Conservation (phyloP, 2,329 filamentous ascomycete species). For the Fusarium sp. region DNA sequence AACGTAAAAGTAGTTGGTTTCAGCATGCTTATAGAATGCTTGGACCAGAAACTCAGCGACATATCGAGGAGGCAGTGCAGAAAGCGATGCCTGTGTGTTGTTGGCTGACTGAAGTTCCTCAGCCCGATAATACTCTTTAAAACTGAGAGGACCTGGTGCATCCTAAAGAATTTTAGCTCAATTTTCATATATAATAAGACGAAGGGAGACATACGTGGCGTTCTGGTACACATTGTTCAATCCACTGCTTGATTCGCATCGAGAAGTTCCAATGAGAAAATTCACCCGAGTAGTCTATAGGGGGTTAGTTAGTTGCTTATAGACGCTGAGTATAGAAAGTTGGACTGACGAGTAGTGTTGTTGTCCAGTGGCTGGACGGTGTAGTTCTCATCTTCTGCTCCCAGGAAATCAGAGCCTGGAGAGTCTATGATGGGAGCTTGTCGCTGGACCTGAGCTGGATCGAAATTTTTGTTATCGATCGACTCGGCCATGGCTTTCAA, state of each 20-base stretch:
- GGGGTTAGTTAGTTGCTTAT: slow-evolving; percentile 16
- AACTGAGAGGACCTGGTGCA: slow-evolving; percentile 44
- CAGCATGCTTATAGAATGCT: slow-evolving; percentile 60
- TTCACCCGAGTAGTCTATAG: slow-evolving; percentile 61
- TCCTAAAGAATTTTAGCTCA: slow-evolving; percentile 32
- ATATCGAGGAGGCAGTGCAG: slow-evolving; percentile 58
- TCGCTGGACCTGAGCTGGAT: slow-evolving; percentile 27
- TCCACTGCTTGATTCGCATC: slow-evolving; percentile 61
- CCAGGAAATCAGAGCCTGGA: slow-evolving; percentile 41
- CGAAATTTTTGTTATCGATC: slow-evolving; percentile 50
- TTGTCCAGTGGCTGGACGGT: slow-evolving; percentile 55
- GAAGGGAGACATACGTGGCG: slow-evolving; percentile 43
- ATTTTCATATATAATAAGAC: background rate
- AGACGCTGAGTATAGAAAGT: background rate
- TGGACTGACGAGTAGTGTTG: slow-evolving; percentile 54
- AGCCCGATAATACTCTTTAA: slow-evolving; percentile 58
- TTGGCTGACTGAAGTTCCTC: slow-evolving; percentile 58
- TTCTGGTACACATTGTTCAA: slow-evolving; percentile 54
- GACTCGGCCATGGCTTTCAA: slow-evolving; percentile 57
- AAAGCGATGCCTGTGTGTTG: slow-evolving; percentile 52
- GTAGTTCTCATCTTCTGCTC: slow-evolving; percentile 52
- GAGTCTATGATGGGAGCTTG: slow-evolving; percentile 38
- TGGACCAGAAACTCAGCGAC: slow-evolving; percentile 60
- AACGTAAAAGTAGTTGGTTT: slow-evolving; percentile 62
- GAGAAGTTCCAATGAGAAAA: slow-evolving; percentile 66